A percentile compares a stretch with the other conserved stretches of the same genome.
These are phyloP conservation scores for Millerago galiae DNA, from an alignment of 805 yeast genomes.

Conservation along the genomic window DNA sequence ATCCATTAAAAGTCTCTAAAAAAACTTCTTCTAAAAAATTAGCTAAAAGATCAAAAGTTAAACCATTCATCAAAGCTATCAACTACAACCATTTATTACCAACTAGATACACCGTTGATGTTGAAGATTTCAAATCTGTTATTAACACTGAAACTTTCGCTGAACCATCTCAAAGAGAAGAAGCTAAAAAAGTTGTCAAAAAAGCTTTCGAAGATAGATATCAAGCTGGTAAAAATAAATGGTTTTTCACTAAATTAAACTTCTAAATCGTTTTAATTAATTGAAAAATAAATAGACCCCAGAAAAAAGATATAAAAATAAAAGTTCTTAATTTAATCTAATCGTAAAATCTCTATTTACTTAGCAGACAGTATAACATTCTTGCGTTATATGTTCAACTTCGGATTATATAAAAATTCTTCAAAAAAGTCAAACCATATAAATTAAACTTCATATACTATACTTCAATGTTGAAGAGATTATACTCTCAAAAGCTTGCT, in stretches of 20 bases:
- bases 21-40: slow-evolving; percentile 92
- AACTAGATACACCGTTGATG: slow-evolving; percentile 98
- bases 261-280: slow-evolving; percentile 40
- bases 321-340: neutral
- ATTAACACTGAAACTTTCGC: slow-evolving; percentile 89
- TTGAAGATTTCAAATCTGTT: slow-evolving; percentile 87
- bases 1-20: slow-evolving; percentile 95
- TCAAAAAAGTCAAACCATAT: neutral
- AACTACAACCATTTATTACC: slow-evolving; percentile 99
- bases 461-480: neutral
- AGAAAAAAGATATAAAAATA: neutral
- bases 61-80: slow-evolving; percentile 98
- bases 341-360: too few relatives aligned
- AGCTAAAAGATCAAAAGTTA: slow-evolving; percentile 95
- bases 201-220: slow-evolving; percentile 99
- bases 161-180: slow-evolving; percentile 98
- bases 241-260: slow-evolving; percentile 98
- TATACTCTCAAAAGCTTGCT: too few relatives aligned
- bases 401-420: neutral
- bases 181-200: slow-evolving; percentile 98
- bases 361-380: too few relatives aligned
- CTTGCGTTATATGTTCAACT: too few relatives aligned
- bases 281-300: neutral
- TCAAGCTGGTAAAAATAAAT: slow-evolving; percentile 99
- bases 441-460: neutral